Percentiles rank a stretch among this genome's conserved stretches.
These are phyloP conservation scores for Candida golubevii DNA, from an alignment of 805 yeast species.

Conservation along the genomic window DNA sequence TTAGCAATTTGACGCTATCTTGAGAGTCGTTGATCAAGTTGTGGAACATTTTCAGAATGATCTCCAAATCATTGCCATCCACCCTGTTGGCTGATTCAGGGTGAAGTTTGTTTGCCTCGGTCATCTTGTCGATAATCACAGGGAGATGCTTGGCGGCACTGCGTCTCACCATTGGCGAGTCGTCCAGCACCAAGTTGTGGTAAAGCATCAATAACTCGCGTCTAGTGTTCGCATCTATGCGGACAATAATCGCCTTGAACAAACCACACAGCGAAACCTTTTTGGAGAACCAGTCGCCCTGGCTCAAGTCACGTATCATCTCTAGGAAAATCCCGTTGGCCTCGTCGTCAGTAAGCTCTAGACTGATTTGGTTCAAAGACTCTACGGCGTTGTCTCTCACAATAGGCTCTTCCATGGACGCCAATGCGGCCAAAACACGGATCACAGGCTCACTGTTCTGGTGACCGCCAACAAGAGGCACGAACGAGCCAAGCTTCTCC, in stretches of 20 bases:
- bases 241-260: conserved; percentile 62
- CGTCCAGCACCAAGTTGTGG: conserved; percentile 74
- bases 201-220: conserved; percentile 62
- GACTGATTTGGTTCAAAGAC: conserved; percentile 69
- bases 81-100: conserved; percentile 27
- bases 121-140: conserved; percentile 53
- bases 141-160: conserved; percentile 89
- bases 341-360: conserved; percentile 58
- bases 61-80: conserved; percentile 66
- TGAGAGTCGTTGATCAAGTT: conserved; percentile 77
- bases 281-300: conserved; percentile 91
- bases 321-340: conserved; percentile 66
- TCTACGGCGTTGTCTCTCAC: conserved; percentile 93
- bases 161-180: conserved; percentile 96
- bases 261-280: conserved; percentile 91
- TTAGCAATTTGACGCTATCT: conserved; percentile 88
- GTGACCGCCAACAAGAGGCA: conserved; percentile 85
- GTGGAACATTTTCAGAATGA: conserved; percentile 78
- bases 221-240: conserved; percentile 53
- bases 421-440: conserved; percentile 72
- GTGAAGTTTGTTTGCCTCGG: conserved; percentile 23
- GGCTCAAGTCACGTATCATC: conserved; percentile 69
- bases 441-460: conserved; percentile 47
- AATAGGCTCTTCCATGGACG: conserved; percentile 92
- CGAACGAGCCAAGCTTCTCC: conserved; percentile 80